A percentile compares a stretch with the other conserved stretches of the same genome.
These are phyloP conservation scores for Fraxinus cuspidata DNA, from an alignment of 257 asterid species.

Conservation along the genomic window DNA sequence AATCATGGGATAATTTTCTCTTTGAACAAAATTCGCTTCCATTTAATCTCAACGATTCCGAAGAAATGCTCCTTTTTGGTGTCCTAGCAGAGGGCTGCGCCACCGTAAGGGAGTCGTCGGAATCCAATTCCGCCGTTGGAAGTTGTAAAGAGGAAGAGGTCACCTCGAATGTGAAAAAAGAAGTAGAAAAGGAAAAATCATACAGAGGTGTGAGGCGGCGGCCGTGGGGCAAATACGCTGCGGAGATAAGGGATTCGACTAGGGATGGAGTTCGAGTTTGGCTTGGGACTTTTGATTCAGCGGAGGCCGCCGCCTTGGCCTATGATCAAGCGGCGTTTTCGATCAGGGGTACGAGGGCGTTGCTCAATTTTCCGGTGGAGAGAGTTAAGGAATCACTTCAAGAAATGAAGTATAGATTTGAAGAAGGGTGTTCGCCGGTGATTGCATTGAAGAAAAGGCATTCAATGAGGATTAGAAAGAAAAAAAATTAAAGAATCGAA, in stretches of 20 bases:
- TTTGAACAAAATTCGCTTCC: conserved; percentile 51
- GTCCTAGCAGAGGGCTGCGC: conserved; percentile 35
- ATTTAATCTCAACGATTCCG: conserved; percentile 61
- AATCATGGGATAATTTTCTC: conserved; percentile 25
- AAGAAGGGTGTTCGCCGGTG: conserved; percentile 72
- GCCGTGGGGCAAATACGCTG: conserved; percentile 93
- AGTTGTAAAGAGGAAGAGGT: conserved; percentile 57
- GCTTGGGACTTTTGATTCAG: conserved; percentile 82
- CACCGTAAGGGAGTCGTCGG: conserved; percentile 25
- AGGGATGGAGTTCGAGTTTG: conserved; percentile 78
- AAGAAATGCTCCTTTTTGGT: conserved; percentile 66
- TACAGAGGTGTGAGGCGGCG: conserved; percentile 77
- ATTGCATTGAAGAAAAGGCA: conserved; percentile 64
- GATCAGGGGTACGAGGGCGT: conserved; percentile 68
- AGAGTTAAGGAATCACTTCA: conserved; percentile 55
- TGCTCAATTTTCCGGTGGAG: conserved; percentile 76
- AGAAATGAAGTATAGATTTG: conserved; percentile 53
- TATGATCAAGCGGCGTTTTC: conserved; percentile 87
- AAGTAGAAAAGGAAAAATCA: conserved; percentile 28
- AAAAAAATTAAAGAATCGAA: conserved; percentile 1
- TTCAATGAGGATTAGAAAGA: conserved; percentile 48
- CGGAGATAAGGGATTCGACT: conserved; percentile 84
- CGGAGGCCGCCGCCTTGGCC: conserved; percentile 87
- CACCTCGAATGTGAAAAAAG: conserved; percentile 23
- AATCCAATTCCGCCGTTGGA: conserved; percentile 27